phyloP scores from a whole-genome alignment of 2,329 filamentous ascomycete genomes.

The Leptographium flavum region DNA sequence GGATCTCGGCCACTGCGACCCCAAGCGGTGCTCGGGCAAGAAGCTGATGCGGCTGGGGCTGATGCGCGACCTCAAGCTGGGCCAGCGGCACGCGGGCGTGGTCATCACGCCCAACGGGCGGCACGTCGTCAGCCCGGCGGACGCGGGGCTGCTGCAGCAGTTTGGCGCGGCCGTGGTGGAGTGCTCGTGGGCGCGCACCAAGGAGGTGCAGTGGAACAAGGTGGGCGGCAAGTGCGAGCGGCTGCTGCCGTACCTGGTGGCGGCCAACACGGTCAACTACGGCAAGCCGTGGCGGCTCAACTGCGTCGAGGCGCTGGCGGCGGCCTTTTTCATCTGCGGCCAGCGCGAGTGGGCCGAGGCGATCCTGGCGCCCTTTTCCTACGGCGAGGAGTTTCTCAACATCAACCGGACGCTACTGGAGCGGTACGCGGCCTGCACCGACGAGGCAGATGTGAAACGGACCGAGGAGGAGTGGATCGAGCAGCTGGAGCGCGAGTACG shows the following conservation, averaged over 20 bases:
- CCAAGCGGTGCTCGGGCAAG: slow-evolving; percentile 92
- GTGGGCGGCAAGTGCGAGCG: slow-evolving; percentile 92
- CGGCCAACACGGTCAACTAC: slow-evolving; percentile 95
- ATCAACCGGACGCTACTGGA: slow-evolving; percentile 78
- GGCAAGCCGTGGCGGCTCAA: slow-evolving; percentile 90
- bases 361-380: slow-evolving; percentile 72
- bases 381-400: slow-evolving; percentile 75
- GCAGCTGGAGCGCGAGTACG: slow-evolving; percentile 79
- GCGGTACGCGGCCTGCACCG: slow-evolving; percentile 69
- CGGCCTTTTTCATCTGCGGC: slow-evolving; percentile 86
- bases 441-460: slow-evolving; percentile 70
- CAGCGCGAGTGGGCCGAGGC: slow-evolving; percentile 81
- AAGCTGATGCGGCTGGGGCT: slow-evolving; percentile 80
- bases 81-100: slow-evolving; percentile 82
- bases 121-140: slow-evolving; percentile 67
- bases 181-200: slow-evolving; percentile 87
- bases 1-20: slow-evolving; percentile 96
- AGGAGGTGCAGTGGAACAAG: slow-evolving; percentile 78
- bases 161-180: slow-evolving; percentile 93
- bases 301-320: slow-evolving; percentile 87
- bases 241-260: slow-evolving; percentile 84
- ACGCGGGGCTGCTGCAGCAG: slow-evolving; percentile 67
- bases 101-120: slow-evolving; percentile 95
- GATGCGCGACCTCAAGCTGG: slow-evolving; percentile 85
- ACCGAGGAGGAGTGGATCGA: slow-evolving; percentile 79